Base-by-base conservation (phyloP, 805 yeast species). In the Kregervanrija fluxuum region DNA sequence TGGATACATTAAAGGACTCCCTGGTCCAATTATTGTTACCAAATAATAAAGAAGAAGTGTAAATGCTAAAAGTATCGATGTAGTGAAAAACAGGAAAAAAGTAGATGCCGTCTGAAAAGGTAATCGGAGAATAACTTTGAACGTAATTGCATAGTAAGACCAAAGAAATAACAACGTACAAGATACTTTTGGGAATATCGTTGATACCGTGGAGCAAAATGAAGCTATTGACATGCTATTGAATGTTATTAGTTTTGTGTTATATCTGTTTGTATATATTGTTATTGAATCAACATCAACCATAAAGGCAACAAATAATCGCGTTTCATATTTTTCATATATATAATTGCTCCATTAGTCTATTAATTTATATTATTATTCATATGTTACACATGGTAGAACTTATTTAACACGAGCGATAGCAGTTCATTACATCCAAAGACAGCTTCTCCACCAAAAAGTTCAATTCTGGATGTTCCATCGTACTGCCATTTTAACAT, bases 401-500 rank as follows among this genome's bases (percentile, higher is more conserved):
- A 89, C 62, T 84, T 83, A 51, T 73, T 73, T 62, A 88, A 82
- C 16, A 22, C 28, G 8, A 22, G 28, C 4, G 28, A 22, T 4
- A 44, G 31, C n/a, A 44, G 33, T n/a, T 44, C 47, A 17, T 13
- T 30, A 40, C 44, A 37, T 5, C 32, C 42, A 36, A 37, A 42
- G 5, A 30, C 33, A 6, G 79, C 89, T 73, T 75, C 75, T 0
- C 81, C 84, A 46, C 80, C 81, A 57, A 88, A 84, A 50, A 85
- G 52, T 3, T 70, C 65, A 54, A 86, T 67, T 12, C 64, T 64
- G 35, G 69, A 64, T 41, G 73, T 71, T 51, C 77, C 77, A 51
- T 85, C 89, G 49, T 84, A 86, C 62, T 90, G 96, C 42, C 75
- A 70, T 38, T 76, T 77, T 50, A 91, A 68, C 39, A 91, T 64